phyloP scores from a whole-genome alignment of 1,139 yeast species.

The Geotrichum histeridarum region DNA sequence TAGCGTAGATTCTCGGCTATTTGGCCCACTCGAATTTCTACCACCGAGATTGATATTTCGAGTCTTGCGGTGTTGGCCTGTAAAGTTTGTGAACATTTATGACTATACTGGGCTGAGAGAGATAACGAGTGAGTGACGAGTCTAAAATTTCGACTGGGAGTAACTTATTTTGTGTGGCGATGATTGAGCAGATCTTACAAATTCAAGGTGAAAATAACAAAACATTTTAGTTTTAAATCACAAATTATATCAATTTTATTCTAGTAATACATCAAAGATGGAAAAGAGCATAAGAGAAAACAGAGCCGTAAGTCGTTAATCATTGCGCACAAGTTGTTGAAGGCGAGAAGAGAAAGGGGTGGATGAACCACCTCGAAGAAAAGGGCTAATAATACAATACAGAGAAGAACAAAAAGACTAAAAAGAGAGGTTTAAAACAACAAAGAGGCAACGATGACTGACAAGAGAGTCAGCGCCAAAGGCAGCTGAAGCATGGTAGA shows the following conservation, averaged over 20 bases:
- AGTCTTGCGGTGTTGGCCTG: constrained; percentile 36
- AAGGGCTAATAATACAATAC: constrained; percentile 3
- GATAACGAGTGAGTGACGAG: background rate
- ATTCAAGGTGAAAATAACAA: background rate
- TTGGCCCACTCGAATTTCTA: constrained; percentile 30
- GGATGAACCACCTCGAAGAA: background rate
- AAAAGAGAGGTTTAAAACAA: constrained; percentile 2
- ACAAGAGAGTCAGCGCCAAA: background rate
- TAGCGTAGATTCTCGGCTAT: constrained; percentile 43
- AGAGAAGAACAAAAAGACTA: background rate
- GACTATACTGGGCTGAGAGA: background rate
- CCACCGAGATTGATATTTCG: constrained; percentile 67
- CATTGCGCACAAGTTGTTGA: background rate
- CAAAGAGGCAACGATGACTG: background rate
- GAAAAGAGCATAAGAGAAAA: background rate
- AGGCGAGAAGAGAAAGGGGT: background rate
- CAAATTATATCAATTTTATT: background rate
- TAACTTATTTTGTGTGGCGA: background rate
- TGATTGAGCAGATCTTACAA: background rate
- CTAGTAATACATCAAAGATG: background rate
- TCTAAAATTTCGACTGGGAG: background rate
- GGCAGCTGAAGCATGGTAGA: background rate
- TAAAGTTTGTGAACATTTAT: constrained; percentile 31
- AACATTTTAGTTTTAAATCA: background rate
- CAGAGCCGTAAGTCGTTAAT: background rate